Conservation (phyloP, 2,329 filamentous ascomycete species). For the Fusarium cyanostomum region DNA sequence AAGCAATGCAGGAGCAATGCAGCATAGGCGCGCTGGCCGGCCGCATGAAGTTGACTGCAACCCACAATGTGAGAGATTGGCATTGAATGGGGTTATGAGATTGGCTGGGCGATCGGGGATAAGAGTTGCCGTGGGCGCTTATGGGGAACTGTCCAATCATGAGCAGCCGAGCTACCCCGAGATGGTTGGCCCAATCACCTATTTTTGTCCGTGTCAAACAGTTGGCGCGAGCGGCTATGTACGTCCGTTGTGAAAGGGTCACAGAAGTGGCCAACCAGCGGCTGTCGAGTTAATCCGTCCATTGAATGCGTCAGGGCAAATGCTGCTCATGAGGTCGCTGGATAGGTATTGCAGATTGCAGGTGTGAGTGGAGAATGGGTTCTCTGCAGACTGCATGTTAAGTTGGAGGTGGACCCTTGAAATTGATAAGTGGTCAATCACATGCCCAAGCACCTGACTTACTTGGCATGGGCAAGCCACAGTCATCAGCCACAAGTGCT, state of each 20-base stretch:
- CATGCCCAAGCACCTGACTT: conserved; percentile 23
- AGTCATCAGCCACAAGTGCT: conserved; percentile 13
- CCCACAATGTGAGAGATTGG: conserved; percentile 28
- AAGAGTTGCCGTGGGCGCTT: conserved; percentile 36
- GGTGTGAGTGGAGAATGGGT: background rate
- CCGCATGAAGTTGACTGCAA: conserved; percentile 21
- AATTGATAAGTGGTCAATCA: conserved; percentile 3
- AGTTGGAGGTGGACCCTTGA: background rate
- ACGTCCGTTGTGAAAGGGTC: conserved; percentile 7
- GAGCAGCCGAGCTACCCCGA: background rate
- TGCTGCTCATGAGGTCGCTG: background rate
- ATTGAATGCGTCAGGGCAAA: background rate
- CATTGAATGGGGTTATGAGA: conserved; percentile 17
- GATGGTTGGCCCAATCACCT: conserved; percentile 28
- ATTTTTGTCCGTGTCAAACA: conserved; percentile 30
- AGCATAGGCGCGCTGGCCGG: conserved; percentile 38
- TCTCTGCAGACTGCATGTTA: background rate
- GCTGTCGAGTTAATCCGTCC: background rate
- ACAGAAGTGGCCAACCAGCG: conserved; percentile 3
- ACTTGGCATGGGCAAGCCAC: background rate
- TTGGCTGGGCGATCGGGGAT: conserved; percentile 25
- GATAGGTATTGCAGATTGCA: background rate
- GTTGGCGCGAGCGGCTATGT: conserved; percentile 37
- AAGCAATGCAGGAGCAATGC: conserved; percentile 36
- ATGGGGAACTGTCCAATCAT: conserved; percentile 32